Base-by-base conservation (phyloP, 768 basidiomycete genomes). In the Piloderma croceum region DNA sequence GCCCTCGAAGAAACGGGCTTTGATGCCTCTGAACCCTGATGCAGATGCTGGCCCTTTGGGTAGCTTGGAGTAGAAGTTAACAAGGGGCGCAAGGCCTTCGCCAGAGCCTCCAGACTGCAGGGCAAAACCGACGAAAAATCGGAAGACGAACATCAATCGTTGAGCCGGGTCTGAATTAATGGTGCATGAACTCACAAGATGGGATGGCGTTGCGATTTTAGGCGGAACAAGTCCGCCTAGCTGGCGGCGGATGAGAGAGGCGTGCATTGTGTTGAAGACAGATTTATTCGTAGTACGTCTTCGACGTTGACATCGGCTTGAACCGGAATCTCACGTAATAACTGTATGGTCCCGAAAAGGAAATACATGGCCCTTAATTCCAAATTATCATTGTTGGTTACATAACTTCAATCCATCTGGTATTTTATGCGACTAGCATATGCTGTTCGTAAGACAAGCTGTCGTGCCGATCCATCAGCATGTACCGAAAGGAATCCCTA, bases 31-130 rank as follows among this genome's bases (percentile, higher is more conserved):
- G 40, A 65, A 65, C 39, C 73, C 68, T 15, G 79, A 67, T 27
- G 71, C 58, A 13, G 87, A 70, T 24, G 80, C 76, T 29, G 78
- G 69, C 34, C 93, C 93, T 63, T 97, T 97, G 49, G 92, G 94
- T 36, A 98, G 78, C 65, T 90, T 93, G 45, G 88, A 91, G 73
- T 98, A 98, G 68, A 96, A 97, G 51, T 90, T 81, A 48, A 96
- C 90, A 58, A 97, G 83, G 23, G 81, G 81, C 43, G 75, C 70
- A 39, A 94, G 84, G 47, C 87, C 80, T 32, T 78, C 79, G 32
- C 90, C 89, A 39, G 85, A 78, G 41, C 83, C 86, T 38, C 87
- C 79, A 40, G 87, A 81, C 90, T 92, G 54, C 45, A 38, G 43
- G 51, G 43, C 36, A 54, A 41, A 45, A 47, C 38, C 24, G 36